Evolutionary conservation across 805 yeast species (phyloP).

Genomic region (Lipomyces orientalis): DNA sequence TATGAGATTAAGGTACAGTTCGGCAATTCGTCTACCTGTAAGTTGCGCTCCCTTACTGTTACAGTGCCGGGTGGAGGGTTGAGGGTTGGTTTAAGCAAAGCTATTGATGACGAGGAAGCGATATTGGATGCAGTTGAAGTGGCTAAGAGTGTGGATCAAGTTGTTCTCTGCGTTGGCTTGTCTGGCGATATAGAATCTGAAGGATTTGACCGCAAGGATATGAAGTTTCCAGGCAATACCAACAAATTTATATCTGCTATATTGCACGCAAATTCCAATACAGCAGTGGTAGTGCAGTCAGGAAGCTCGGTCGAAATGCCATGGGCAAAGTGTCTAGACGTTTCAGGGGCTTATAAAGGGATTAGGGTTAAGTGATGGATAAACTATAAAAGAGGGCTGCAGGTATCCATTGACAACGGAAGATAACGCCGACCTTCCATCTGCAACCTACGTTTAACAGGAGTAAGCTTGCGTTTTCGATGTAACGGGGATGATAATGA

Average conservation of each 20-base stretch:
- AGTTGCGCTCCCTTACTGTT: conserved; percentile 4
- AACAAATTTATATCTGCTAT: conserved; percentile 55
- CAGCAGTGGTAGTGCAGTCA: conserved; percentile 61
- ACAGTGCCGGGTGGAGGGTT: conserved; percentile 16
- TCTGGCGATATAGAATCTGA: conserved; percentile 65
- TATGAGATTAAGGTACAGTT: conserved; percentile 57
- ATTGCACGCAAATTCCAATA: conserved; percentile 55
- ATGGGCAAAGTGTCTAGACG: too few species aligned
- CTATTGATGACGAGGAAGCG: conserved; percentile 15
- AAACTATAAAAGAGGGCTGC: too few species aligned
- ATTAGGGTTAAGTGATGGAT: too few species aligned
- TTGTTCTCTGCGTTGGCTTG: conserved; percentile 58
- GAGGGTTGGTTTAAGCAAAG: conserved; percentile 11
- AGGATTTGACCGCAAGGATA: conserved; percentile 59
- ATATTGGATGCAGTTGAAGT: conserved; percentile 52
- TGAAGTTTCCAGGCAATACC: conserved; percentile 59
- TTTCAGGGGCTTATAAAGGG: too few species aligned
- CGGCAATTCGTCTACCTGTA: conserved; percentile 56
- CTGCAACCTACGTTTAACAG: too few species aligned
- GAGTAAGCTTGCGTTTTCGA: too few species aligned
- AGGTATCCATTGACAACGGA: too few species aligned
- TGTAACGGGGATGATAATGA: too few species aligned
- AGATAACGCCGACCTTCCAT: too few species aligned
- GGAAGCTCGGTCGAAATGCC: conserved; percentile 69
- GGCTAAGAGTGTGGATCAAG: conserved; percentile 61